Evolutionary conservation across 2,329 filamentous ascomycete genomes (phyloP).

Genomic region (Pseudohalonectria lignicola): DNA sequence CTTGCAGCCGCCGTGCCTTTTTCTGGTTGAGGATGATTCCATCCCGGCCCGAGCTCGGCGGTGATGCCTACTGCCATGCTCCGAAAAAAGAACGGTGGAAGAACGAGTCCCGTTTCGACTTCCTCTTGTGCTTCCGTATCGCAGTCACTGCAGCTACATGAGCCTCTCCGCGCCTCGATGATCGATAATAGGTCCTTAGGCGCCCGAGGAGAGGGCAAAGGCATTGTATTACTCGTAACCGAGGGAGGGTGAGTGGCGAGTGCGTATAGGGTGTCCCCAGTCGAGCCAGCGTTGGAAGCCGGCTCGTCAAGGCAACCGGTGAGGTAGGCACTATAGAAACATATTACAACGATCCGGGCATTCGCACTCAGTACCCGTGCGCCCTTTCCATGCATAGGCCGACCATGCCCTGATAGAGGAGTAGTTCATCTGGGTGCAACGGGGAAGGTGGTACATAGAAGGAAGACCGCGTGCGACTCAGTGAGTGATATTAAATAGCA

Average conservation of each 20-base stretch:
- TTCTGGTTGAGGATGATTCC: not conserved
- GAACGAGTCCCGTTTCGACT: too few species aligned
- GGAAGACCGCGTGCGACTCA: not conserved
- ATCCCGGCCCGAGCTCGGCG: not conserved
- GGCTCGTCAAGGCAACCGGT: not conserved
- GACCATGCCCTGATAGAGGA: too few species aligned
- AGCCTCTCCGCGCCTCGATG: too few species aligned
- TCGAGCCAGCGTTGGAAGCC: not conserved
- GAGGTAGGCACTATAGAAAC: not conserved
- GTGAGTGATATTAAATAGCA: not conserved
- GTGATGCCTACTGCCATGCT: too few species aligned
- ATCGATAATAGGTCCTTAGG: not conserved
- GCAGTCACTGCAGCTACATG: too few species aligned
- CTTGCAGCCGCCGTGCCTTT: not conserved
- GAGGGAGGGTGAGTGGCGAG: too few species aligned
- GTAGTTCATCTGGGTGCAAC: not conserved
- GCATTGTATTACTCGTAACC: too few species aligned
- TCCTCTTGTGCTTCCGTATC: not conserved
- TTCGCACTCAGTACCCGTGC: too few species aligned
- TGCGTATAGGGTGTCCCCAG: too few species aligned
- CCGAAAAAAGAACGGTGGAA: too few species aligned
- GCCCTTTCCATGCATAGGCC: too few species aligned
- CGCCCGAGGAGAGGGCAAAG: not conserved
- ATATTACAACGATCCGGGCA: not conserved
- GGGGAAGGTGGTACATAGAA: not conserved